Evolutionary conservation across 768 basidiomycete genomes (phyloP).

Genomic region (Porphyrellus cyaneotinctus): DNA sequence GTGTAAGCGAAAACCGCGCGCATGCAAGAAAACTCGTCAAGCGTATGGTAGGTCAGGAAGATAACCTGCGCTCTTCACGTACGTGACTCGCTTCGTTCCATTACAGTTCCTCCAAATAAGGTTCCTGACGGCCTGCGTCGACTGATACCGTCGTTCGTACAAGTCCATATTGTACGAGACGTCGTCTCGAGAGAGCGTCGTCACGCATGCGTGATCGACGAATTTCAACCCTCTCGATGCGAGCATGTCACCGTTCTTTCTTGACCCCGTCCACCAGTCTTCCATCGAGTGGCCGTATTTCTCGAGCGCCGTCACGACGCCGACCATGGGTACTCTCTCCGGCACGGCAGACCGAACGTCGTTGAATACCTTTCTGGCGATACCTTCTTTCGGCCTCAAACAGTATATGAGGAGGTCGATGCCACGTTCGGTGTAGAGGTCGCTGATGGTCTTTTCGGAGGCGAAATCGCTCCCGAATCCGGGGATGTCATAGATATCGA

Average conservation of each 20-base stretch:
- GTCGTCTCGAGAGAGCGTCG: conserved; percentile 32
- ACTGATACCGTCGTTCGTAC: conserved; percentile 29
- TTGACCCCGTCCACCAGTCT: conserved; percentile 30
- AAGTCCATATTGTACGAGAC: conserved; percentile 32
- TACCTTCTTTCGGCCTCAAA: conserved; percentile 28
- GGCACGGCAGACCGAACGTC: conserved; percentile 26
- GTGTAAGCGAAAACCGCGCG: not conserved
- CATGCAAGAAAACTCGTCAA: not conserved
- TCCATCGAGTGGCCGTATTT: conserved; percentile 31
- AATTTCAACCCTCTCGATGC: conserved; percentile 32
- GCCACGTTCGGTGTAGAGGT: conserved; percentile 30
- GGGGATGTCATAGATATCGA: conserved; percentile 31
- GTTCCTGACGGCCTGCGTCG: conserved; percentile 23
- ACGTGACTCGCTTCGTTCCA: conserved; percentile 28
- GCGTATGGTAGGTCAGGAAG: conserved; percentile 25
- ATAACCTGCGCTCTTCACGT: conserved; percentile 29
- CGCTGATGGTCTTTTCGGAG: conserved; percentile 25
- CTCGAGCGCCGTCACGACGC: conserved; percentile 37
- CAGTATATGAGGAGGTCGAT: conserved; percentile 32
- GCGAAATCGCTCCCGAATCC: conserved; percentile 22
- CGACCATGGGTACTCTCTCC: conserved; percentile 36
- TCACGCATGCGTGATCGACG: conserved; percentile 41
- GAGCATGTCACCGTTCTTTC: conserved; percentile 35
- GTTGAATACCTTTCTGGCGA: conserved; percentile 24
- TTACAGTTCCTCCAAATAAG: conserved; percentile 30